Conservation (phyloP, 768 basidiomycete species). For the Tylopilus felleus region DNA sequence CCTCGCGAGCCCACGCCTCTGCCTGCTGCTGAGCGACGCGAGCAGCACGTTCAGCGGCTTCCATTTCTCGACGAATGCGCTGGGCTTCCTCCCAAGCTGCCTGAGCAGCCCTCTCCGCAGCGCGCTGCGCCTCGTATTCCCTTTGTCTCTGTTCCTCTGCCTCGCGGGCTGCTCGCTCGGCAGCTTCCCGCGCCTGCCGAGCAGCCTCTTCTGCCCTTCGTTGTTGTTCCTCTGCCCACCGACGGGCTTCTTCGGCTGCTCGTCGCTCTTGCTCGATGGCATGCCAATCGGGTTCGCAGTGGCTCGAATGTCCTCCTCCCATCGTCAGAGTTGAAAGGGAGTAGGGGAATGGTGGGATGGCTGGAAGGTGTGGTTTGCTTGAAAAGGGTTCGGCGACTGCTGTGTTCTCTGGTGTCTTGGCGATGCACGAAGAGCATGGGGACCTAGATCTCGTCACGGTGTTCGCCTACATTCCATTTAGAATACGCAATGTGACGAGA, state of each 20-base stretch:
- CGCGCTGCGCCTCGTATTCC: slow-evolving; percentile 17
- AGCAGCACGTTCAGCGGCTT: slow-evolving; percentile 25
- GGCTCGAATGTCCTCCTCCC: slow-evolving; percentile 27
- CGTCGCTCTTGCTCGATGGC: slow-evolving; percentile 20
- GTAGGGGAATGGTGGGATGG: background rate
- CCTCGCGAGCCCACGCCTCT: slow-evolving; percentile 25
- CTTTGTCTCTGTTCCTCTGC: slow-evolving; percentile 16
- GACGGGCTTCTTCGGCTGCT: slow-evolving; percentile 19
- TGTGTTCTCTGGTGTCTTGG: background rate
- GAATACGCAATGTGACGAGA: background rate
- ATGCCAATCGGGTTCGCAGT: slow-evolving; percentile 22
- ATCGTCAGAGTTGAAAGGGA: slow-evolving; percentile 7
- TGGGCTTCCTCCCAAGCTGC: slow-evolving; percentile 23
- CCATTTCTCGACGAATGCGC: slow-evolving; percentile 18
- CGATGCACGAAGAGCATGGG: background rate
- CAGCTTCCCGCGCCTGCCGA: slow-evolving; percentile 20
- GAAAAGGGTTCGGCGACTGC: no score
- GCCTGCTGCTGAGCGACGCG: slow-evolving; percentile 20
- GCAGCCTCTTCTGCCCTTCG: slow-evolving; percentile 19
- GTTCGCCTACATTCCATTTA: background rate
- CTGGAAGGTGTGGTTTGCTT: background rate
- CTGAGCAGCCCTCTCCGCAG: slow-evolving; percentile 22
- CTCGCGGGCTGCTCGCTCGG: slow-evolving; percentile 22
- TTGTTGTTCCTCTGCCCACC: slow-evolving; percentile 19
- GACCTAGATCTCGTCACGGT: background rate